Conservation (phyloP, 139 green algal genomes). For the Coelastrella sp. region DNA sequence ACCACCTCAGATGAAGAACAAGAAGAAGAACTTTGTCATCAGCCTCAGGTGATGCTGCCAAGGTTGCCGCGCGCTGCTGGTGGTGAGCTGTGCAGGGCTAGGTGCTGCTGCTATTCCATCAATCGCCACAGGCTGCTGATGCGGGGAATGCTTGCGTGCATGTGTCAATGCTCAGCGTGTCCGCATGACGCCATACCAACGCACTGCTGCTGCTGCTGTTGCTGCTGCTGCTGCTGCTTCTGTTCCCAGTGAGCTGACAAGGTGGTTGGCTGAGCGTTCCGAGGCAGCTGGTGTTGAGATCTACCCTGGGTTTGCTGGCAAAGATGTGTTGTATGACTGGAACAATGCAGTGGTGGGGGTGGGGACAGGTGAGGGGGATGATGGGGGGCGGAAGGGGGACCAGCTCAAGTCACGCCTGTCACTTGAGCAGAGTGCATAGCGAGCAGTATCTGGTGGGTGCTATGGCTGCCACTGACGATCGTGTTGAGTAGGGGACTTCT, state of each 20-base stretch:
- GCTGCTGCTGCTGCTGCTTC: slow-evolving; percentile 30
- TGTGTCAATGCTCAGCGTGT: too few relatives aligned
- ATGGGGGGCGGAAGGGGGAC: too few relatives aligned
- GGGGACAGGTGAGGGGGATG: slow-evolving; percentile 67
- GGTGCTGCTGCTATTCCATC: background rate
- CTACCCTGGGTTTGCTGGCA: slow-evolving; percentile 87
- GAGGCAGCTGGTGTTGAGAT: slow-evolving; percentile 93
- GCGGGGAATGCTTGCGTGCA: too few relatives aligned
- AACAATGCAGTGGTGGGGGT: slow-evolving; percentile 79
- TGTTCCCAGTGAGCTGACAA: slow-evolving; percentile 70
- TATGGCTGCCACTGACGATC: too few relatives aligned
- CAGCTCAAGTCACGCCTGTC: too few relatives aligned
- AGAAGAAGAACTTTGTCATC: slow-evolving; percentile 89
- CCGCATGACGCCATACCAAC: too few relatives aligned
- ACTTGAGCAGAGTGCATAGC: too few relatives aligned
- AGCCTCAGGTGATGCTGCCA: slow-evolving; percentile 88
- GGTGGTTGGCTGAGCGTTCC: slow-evolving; percentile 84
- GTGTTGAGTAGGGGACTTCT: too few relatives aligned
- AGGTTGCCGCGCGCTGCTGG: background rate
- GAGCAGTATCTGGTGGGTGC: too few relatives aligned
- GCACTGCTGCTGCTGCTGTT: background rate
- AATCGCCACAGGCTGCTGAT: background rate
- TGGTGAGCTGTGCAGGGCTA: background rate
- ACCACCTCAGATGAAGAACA: slow-evolving; percentile 84
- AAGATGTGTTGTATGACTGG: slow-evolving; percentile 62